Evolutionary conservation across 2,329 filamentous ascomycete genomes (phyloP).

Genomic region (Lizonia empirigonia): DNA sequence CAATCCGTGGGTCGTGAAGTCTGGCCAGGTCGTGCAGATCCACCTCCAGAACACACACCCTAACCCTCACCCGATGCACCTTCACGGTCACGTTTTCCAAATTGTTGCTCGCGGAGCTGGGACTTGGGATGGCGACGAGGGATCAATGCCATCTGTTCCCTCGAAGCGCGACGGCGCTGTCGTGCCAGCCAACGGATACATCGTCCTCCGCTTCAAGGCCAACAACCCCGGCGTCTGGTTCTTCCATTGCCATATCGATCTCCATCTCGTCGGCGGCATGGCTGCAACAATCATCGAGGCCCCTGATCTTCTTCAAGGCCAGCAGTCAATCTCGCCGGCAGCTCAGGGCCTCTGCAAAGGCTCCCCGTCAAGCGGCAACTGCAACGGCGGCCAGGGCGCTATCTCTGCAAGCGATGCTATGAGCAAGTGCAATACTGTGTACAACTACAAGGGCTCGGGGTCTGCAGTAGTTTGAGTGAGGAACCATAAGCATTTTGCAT

Average conservation of each 20-base stretch:
- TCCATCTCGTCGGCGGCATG: slow-evolving; percentile 42
- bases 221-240: slow-evolving; percentile 49
- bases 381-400: slow-evolving; percentile 18
- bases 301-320: slow-evolving; percentile 23
- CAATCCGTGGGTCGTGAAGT: slow-evolving; percentile 16
- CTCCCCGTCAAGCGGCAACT: slow-evolving; percentile 28
- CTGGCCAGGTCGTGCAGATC: slow-evolving; percentile 11
- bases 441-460: slow-evolving; percentile 22
- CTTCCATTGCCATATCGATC: slow-evolving; percentile 44
- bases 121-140: slow-evolving; percentile 49
- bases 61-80: slow-evolving; percentile 51
- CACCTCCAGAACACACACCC: slow-evolving; percentile 45
- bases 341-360: slow-evolving; percentile 22
- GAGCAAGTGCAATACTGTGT: slow-evolving; percentile 36
- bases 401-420: slow-evolving; percentile 25
- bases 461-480: slow-evolving; percentile 4
- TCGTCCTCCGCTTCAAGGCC: slow-evolving; percentile 33
- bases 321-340: slow-evolving; percentile 19
- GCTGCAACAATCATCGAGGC: slow-evolving; percentile 34
- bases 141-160: slow-evolving; percentile 47
- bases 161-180: slow-evolving; percentile 50
- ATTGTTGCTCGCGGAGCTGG: slow-evolving; percentile 52
- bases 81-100: slow-evolving; percentile 31
- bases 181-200: slow-evolving; percentile 38
- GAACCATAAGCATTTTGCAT: background rate